Conservation (phyloP, 169 alveolate genomes). For the Eimeria falciformis region DNA sequence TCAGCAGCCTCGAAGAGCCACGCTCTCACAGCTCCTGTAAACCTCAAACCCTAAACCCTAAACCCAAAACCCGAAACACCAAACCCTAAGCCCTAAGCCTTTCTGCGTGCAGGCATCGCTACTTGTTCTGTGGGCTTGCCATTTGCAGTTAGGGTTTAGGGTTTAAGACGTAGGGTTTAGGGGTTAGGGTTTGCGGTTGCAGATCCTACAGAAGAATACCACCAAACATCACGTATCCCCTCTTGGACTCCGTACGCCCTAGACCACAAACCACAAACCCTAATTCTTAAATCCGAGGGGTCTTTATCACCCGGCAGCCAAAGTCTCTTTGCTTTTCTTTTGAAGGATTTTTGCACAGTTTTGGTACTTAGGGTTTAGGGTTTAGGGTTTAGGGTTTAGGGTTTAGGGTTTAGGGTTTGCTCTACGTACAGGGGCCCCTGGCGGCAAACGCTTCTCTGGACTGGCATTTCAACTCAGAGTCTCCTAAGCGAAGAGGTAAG, state of each 20-base stretch:
- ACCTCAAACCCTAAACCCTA: background rate
- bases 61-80: too few relatives aligned
- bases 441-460: background rate
- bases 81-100: too few relatives aligned
- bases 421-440: background rate
- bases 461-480: background rate
- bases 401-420: background rate
- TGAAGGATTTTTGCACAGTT: too few relatives aligned
- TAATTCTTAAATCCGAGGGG: background rate
- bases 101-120: too few relatives aligned
- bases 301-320: background rate
- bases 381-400: background rate
- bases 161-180: background rate
- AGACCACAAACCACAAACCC: background rate
- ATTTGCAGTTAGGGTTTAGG: background rate
- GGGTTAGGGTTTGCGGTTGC: background rate
- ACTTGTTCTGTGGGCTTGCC: too few relatives aligned
- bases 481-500: conserved; percentile 5
- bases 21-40: conserved; percentile 1
- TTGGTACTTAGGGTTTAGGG: background rate
- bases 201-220: conserved; percentile 5
- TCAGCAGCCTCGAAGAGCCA: background rate
- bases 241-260: background rate
- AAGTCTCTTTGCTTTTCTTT: too few relatives aligned
- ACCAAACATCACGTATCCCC: too few relatives aligned